Evolutionary conservation across 202 grass and related monocot genomes (phyloP), one percentile per base, ranked within the genome.

Genomic region (Cymbopogon flexuosus): DNA sequence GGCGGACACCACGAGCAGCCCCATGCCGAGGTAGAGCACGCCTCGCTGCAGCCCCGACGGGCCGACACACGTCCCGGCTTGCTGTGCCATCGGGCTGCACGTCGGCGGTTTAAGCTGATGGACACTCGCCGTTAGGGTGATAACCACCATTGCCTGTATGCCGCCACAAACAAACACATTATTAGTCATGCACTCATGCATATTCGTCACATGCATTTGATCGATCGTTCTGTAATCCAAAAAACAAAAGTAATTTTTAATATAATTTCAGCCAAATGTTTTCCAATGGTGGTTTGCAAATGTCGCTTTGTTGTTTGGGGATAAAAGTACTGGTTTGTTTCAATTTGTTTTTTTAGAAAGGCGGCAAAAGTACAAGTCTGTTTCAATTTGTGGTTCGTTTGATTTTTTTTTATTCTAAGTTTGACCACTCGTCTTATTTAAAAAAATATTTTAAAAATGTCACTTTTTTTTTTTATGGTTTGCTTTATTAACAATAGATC

Each of bases 21-120:
- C 82, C 33, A 88, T 75, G 57, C 82, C 80, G 35, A 76, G 8
- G 56, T 85, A 85, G 2, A 91, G 83, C 57, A 83, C 75, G 5
- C 36, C 76, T 10, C 59, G 75, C 10, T 91, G 82, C 19, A 81
- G 54, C 3, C 4, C 59, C 16, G 86, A 79, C 7, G 89, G 83
- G n/a, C 37, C 61, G 5, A 15, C 36, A 39, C 77, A 86, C 27
- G 46, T 11, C 36, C 61, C 84, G 69, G 60, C 68, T 18, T 47
- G 62, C 47, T 47, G 77, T 1, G 24, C 82, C 67, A 33, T 0
- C 6, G 39, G 12, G 85, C 62, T 61, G 77, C 89, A 91, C 39
- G 42, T 0, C 35, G 72, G 78, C 0, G 81, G 81, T 23, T 77
- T 80, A 24, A 91, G 89, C 45, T 74, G 51, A 0, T 46, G 67